These are phyloP conservation scores for Hirsutella rhossiliensis DNA, from an alignment of 2,329 filamentous ascomycete species.

Conservation along the genomic window DNA sequence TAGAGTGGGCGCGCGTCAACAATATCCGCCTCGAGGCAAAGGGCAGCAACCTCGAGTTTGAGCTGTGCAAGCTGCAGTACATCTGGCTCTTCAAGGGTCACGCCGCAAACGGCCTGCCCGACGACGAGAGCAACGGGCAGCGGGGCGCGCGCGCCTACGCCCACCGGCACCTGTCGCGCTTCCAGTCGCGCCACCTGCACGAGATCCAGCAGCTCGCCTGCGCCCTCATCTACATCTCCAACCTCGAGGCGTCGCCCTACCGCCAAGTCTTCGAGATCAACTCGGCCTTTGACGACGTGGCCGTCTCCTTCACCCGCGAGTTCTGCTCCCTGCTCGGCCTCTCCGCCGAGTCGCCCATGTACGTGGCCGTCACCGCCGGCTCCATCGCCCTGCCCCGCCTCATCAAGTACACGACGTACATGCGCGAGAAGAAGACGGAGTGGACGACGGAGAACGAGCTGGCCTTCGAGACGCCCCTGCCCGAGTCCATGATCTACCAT, in stretches of 20 bases:
- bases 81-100: constrained; percentile 72
- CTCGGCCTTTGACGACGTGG: constrained; percentile 70
- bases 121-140: constrained; percentile 41
- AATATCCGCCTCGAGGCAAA: constrained; percentile 60
- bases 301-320: constrained; percentile 79
- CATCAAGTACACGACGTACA: constrained; percentile 77
- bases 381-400: constrained; percentile 82
- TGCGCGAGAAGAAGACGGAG: constrained; percentile 80
- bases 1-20: constrained; percentile 71
- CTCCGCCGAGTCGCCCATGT: constrained; percentile 83
- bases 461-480: constrained; percentile 59
- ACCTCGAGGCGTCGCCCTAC: constrained; percentile 70
- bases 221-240: constrained; percentile 68
- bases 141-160: constrained; percentile 65
- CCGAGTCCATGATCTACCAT: constrained; percentile 62
- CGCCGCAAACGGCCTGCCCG: constrained; percentile 39
- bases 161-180: constrained; percentile 57
- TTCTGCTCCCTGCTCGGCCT: constrained; percentile 88
- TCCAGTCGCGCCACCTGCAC: constrained; percentile 59
- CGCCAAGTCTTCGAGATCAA: constrained; percentile 62
- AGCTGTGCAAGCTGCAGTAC: constrained; percentile 81
- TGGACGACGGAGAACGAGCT: constrained; percentile 91
- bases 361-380: constrained; percentile 84
- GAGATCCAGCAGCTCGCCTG: constrained; percentile 75
- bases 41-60: constrained; percentile 90